Evolutionary conservation across 306 rosid species (phyloP).

Genomic region (Dalbergia cultrata): DNA sequence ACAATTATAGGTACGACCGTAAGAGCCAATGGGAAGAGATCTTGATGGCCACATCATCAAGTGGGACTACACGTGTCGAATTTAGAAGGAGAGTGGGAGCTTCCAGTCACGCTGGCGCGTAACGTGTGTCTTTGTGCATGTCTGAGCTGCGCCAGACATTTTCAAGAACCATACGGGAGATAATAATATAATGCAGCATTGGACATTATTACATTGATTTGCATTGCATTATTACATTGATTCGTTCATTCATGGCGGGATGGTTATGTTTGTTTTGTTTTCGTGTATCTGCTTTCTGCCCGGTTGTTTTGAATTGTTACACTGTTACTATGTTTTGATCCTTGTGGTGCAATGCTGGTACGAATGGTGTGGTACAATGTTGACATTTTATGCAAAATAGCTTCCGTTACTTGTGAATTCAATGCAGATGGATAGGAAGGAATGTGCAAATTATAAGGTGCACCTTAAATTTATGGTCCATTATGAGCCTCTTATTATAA

Average conservation of each 20-base stretch:
- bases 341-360: too few species aligned
- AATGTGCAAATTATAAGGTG: too few species aligned
- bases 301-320: not conserved
- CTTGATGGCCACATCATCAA: conserved; percentile 16
- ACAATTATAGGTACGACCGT: not conserved
- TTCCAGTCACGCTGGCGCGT: conserved; percentile 25
- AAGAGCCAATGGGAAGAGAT: conserved; percentile 23
- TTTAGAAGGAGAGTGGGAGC: not conserved
- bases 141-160: conserved; percentile 39
- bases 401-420: too few species aligned
- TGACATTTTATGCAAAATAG: too few species aligned
- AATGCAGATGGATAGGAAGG: too few species aligned
- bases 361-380: too few species aligned
- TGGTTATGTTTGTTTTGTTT: not conserved
- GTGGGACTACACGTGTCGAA: not conserved
- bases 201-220: not conserved
- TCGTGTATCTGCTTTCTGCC: not conserved
- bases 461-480: too few species aligned
- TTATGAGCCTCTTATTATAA: too few species aligned
- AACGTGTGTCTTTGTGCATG: not conserved
- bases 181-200: not conserved
- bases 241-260: not conserved
- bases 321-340: too few species aligned
- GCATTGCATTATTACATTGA: not conserved
- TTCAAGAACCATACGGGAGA: not conserved